Percentiles rank a stretch among this genome's conserved stretches.
These are phyloP conservation scores for Annulohypoxylon maeteangense DNA, from an alignment of 495 filamentous ascomycete species.

Conservation along the genomic window DNA sequence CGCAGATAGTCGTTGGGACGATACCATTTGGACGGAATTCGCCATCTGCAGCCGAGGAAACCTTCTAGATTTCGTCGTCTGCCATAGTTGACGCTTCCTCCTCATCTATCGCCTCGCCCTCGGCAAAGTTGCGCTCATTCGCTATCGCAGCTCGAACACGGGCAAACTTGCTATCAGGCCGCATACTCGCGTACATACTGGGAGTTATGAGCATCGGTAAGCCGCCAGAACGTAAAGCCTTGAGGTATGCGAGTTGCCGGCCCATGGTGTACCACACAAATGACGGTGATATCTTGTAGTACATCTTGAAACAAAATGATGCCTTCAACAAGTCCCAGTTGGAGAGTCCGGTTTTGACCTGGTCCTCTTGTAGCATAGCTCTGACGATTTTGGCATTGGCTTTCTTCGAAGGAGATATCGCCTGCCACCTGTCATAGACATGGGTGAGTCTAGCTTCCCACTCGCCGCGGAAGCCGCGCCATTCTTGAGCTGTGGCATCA, in stretches of 20 bases:
- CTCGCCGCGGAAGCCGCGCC: slow-evolving; percentile 47
- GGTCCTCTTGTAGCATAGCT: slow-evolving; percentile 58
- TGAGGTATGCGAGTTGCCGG: slow-evolving; percentile 70
- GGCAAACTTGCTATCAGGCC: slow-evolving; percentile 52
- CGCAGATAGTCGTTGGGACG: neutral
- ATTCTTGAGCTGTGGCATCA: slow-evolving; percentile 44
- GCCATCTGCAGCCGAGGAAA: slow-evolving; percentile 1
- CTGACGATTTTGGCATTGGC: slow-evolving; percentile 45
- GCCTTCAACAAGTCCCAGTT: slow-evolving; percentile 71
- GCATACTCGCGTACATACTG: slow-evolving; percentile 59
- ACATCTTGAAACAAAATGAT: slow-evolving; percentile 65
- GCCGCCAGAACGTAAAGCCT: slow-evolving; percentile 54
- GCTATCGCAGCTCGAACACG: slow-evolving; percentile 31
- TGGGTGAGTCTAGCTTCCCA: slow-evolving; percentile 55
- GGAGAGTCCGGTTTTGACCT: slow-evolving; percentile 55
- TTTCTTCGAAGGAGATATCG: slow-evolving; percentile 52
- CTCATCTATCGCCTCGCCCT: slow-evolving; percentile 26
- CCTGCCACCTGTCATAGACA: slow-evolving; percentile 56
- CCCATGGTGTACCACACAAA: slow-evolving; percentile 75
- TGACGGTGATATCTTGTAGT: slow-evolving; percentile 45
- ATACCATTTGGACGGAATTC: neutral
- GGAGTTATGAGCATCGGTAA: slow-evolving; percentile 48
- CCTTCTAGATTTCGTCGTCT: slow-evolving; percentile 28
- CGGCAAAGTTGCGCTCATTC: slow-evolving; percentile 23
- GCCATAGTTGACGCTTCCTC: slow-evolving; percentile 26